phyloP scores from a whole-genome alignment of 768 basidiomycete species.

The Mycena venus region DNA sequence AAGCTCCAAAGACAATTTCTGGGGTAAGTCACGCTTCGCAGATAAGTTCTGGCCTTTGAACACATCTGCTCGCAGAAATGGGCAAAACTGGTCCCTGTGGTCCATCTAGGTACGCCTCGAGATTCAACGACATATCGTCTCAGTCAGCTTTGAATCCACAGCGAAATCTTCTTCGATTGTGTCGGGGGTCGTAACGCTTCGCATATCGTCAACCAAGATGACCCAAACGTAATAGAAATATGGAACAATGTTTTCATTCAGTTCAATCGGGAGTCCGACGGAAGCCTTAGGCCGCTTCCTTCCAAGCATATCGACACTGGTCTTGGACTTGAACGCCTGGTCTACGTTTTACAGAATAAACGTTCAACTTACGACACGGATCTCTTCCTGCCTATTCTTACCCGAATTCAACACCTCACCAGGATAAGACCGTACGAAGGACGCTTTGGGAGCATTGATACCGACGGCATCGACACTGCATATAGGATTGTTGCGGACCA shows the following conservation, averaged over 20 bases:
- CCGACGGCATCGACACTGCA: slow-evolving; percentile 95
- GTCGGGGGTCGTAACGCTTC: not conserved
- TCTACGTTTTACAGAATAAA: slow-evolving; percentile 60
- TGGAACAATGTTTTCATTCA: slow-evolving; percentile 99
- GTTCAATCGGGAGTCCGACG: slow-evolving; percentile 94
- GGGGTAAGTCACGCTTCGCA: slow-evolving; percentile 76
- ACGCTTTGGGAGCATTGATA: not conserved
- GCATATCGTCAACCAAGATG: slow-evolving; percentile 68
- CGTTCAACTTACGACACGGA: slow-evolving; percentile 98
- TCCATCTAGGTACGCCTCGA: slow-evolving; percentile 82
- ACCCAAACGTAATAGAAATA: slow-evolving; percentile 96
- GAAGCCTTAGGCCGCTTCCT: slow-evolving; percentile 84
- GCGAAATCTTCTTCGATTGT: slow-evolving; percentile 88
- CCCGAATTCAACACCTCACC: slow-evolving; percentile 87
- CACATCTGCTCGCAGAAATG: slow-evolving; percentile 82
- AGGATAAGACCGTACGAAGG: slow-evolving; percentile 64
- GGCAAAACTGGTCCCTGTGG: slow-evolving; percentile 83
- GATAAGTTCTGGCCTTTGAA: not conserved
- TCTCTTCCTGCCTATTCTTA: slow-evolving; percentile 90
- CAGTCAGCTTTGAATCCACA: slow-evolving; percentile 40
- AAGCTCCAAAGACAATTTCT: slow-evolving; percentile 97
- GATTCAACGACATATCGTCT: not conserved
- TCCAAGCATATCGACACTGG: slow-evolving; percentile 91
- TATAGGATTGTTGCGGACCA: slow-evolving; percentile 75
- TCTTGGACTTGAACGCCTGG: slow-evolving; percentile 94